Evolutionary conservation across 2,329 filamentous ascomycete species (phyloP).

Genomic region (Ophiosphaerella herpotricha): DNA sequence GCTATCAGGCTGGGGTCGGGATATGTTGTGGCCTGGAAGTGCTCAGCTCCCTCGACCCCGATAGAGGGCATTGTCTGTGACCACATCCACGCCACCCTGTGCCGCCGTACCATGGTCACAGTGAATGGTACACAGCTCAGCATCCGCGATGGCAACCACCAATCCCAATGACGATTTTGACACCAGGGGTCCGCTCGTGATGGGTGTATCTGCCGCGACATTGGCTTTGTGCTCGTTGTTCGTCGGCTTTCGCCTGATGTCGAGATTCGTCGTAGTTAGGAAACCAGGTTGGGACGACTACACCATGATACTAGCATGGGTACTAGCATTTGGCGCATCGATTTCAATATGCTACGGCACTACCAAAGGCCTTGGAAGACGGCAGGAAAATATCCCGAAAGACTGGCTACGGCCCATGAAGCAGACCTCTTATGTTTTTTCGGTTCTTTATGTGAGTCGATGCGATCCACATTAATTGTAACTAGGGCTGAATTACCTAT

Average conservation of each 20-base stretch:
- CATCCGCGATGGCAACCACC: conserved; percentile 33
- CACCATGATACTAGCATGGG: conserved; percentile 80
- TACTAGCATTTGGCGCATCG: conserved; percentile 69
- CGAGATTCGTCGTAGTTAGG: conserved; percentile 73
- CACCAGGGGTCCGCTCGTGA: conserved; percentile 53
- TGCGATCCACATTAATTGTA: not conserved
- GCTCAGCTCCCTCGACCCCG: conserved; percentile 24
- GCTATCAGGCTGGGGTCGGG: conserved; percentile 10
- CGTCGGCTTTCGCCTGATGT: conserved; percentile 74
- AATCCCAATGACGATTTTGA: conserved; percentile 21
- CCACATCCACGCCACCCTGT: not conserved
- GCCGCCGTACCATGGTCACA: conserved; percentile 13
- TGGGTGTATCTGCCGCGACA: conserved; percentile 72
- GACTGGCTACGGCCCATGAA: conserved; percentile 60
- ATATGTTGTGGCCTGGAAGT: conserved; percentile 20
- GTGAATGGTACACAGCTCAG: conserved; percentile 12
- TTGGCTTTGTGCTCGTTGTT: conserved; percentile 74
- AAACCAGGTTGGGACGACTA: conserved; percentile 77
- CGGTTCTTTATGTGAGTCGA: conserved; percentile 61
- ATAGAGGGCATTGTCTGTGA: conserved; percentile 19
- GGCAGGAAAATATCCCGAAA: conserved; percentile 63
- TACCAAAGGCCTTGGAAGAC: conserved; percentile 68
- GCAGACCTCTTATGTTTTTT: conserved; percentile 63
- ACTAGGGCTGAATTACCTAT: conserved; percentile 17
- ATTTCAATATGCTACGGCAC: conserved; percentile 69